These are phyloP conservation scores for Peterozyma toletana DNA, from an alignment of 805 yeast genomes.

Conservation along the genomic window DNA sequence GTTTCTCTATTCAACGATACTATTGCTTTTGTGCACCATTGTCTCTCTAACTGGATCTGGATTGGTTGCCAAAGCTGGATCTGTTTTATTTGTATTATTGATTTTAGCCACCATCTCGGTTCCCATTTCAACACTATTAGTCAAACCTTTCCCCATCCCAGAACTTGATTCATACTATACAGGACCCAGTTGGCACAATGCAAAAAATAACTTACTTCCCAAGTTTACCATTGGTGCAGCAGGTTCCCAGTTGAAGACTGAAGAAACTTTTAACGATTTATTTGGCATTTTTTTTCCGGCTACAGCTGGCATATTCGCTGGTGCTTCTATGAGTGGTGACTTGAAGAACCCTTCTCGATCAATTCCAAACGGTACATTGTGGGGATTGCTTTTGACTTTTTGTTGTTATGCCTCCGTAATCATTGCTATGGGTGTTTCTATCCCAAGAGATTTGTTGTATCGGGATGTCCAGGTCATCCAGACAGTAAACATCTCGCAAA, in stretches of 20 bases:
- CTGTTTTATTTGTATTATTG: constrained; percentile 59
- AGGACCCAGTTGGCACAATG: constrained; percentile 68
- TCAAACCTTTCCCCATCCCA: constrained; percentile 50
- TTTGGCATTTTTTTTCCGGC: constrained; percentile 98
- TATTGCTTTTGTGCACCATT: constrained; percentile 64
- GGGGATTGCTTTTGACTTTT: constrained; percentile 77
- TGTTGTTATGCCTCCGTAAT: constrained; percentile 74
- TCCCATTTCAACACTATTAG: constrained; percentile 69
- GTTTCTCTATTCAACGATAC: constrained; percentile 61
- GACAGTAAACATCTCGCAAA: constrained; percentile 62
- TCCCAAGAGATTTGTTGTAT: constrained; percentile 73
- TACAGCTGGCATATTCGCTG: constrained; percentile 97
- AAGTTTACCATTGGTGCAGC: constrained; percentile 87
- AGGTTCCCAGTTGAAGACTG: constrained; percentile 58
- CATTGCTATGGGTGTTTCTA: constrained; percentile 67
- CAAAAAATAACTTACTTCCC: constrained; percentile 64
- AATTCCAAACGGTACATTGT: constrained; percentile 89
- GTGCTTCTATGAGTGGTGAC: constrained; percentile 98
- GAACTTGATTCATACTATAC: constrained; percentile 48
- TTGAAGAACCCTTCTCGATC: constrained; percentile 77
- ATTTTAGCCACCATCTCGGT: constrained; percentile 70
- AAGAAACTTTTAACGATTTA: constrained; percentile 75
- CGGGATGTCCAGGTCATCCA: constrained; percentile 82
- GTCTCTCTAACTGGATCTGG: constrained; percentile 77
- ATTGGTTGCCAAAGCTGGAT: constrained; percentile 77